phyloP scores from a whole-genome alignment of 176 grass and related monocot species.

The Carex kokanica region DNA sequence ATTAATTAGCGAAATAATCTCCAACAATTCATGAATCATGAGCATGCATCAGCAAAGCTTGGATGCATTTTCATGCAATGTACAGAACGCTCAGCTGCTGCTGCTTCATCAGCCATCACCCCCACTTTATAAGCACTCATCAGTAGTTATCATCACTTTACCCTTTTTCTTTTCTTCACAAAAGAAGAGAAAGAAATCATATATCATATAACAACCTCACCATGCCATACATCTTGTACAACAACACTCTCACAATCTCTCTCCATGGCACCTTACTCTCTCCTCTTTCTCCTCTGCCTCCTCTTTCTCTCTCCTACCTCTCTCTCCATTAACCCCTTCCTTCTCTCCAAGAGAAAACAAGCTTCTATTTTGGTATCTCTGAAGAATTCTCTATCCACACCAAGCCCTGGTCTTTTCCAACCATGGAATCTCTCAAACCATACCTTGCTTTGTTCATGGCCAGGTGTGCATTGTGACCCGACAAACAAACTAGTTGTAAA shows the following conservation, averaged over 20 bases:
- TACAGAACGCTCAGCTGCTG: constrained; percentile 12
- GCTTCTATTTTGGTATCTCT: constrained; percentile 43
- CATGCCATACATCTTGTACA: neutral
- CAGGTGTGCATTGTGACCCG: constrained; percentile 38
- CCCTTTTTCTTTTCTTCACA: constrained; percentile 24
- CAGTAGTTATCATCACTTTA: constrained; percentile 23
- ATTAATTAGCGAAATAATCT: neutral
- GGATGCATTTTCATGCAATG: constrained; percentile 10
- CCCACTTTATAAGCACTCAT: constrained; percentile 18
- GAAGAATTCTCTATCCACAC: constrained; percentile 39
- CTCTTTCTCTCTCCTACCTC: constrained; percentile 1
- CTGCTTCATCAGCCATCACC: constrained; percentile 3
- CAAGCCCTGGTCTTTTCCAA: constrained; percentile 19
- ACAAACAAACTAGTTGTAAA: constrained; percentile 31
- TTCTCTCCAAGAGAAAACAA: constrained; percentile 31
- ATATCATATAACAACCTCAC: neutral
- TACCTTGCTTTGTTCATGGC: constrained; percentile 53
- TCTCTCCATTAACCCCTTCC: neutral
- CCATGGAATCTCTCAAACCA: constrained; percentile 42
- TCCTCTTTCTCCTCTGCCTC: constrained; percentile 18
- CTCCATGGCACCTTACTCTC: constrained; percentile 17
- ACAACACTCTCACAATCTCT: neutral
- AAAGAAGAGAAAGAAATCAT: neutral
- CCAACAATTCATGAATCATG: neutral
- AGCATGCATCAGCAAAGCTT: neutral